These are phyloP conservation scores for Cryphonectria radicalis DNA, from an alignment of 2,329 filamentous ascomycete species.

Conservation along the genomic window DNA sequence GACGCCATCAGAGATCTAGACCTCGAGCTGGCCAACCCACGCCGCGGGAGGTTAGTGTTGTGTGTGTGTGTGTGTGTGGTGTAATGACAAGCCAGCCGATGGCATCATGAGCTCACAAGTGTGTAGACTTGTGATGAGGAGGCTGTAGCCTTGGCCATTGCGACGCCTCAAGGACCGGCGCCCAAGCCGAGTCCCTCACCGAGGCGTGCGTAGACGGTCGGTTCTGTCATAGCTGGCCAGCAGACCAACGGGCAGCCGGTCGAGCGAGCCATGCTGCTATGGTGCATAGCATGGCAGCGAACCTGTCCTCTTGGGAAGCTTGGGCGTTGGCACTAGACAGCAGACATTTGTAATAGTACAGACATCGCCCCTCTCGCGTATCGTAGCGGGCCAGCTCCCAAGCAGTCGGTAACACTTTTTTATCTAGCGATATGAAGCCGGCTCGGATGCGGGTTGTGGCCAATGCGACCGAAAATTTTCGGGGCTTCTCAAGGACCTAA, in stretches of 20 bases:
- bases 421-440: not conserved
- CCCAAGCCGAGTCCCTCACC: not conserved
- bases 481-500: slow-evolving; percentile 8
- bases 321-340: slow-evolving; percentile 19
- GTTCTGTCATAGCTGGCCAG: slow-evolving; percentile 22
- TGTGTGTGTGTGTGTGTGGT: not conserved
- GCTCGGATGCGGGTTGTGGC: slow-evolving; percentile 23
- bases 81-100: not conserved
- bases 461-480: slow-evolving; percentile 25
- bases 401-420: not conserved
- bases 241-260: slow-evolving; percentile 2
- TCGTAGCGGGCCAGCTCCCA: not conserved
- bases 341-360: slow-evolving; percentile 6
- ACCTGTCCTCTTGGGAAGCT: not conserved
- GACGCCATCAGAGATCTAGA: not conserved
- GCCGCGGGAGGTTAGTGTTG: too few relatives aligned
- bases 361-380: not conserved
- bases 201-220: not conserved
- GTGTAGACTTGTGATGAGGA: not conserved
- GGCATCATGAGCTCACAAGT: not conserved
- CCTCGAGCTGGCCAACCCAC: too few relatives aligned
- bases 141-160: not conserved
- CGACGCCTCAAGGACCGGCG: not conserved
- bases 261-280: slow-evolving; percentile 1
- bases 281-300: slow-evolving; percentile 7